Percentiles rank a stretch among this genome's conserved stretches.
phyloP scores from a whole-genome alignment of 2,329 filamentous ascomycete genomes.

The Exophiala alcalophila region DNA sequence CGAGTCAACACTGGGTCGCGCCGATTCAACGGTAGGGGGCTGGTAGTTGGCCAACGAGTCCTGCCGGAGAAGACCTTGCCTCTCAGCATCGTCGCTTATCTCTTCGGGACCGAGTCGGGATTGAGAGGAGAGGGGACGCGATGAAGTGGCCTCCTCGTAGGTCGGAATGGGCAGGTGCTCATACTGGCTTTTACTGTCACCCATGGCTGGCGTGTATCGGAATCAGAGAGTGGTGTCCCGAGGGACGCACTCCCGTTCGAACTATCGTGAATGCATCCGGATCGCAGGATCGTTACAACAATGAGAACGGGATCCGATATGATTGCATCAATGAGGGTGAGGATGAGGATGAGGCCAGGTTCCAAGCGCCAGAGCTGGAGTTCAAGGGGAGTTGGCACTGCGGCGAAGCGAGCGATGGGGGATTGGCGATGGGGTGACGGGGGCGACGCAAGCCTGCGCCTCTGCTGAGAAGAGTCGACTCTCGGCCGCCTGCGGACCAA shows the following conservation, averaged over 20 bases:
- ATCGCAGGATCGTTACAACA: background rate
- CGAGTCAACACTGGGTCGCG: conserved; percentile 61
- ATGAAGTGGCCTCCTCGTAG: conserved; percentile 76
- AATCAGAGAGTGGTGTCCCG: conserved; percentile 27
- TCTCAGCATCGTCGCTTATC: conserved; percentile 68
- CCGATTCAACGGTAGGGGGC: conserved; percentile 78
- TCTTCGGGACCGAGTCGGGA: conserved; percentile 54
- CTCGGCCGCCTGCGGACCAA: conserved; percentile 2
- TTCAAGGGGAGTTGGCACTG: background rate
- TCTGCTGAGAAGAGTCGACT: no score
- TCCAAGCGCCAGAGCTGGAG: no score
- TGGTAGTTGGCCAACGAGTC: conserved; percentile 60
- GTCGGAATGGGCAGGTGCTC: conserved; percentile 70
- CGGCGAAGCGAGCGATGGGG: background rate
- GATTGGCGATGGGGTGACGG: background rate
- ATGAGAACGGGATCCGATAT: background rate
- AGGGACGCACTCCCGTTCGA: conserved; percentile 24
- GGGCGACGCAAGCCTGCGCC: conserved; percentile 1
- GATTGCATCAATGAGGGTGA: background rate
- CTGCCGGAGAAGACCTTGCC: conserved; percentile 67
- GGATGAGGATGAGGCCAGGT: no score
- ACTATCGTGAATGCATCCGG: conserved; percentile 19
- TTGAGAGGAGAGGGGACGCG: conserved; percentile 52
- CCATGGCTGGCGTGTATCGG: conserved; percentile 29
- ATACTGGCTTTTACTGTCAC: conserved; percentile 58